Percentiles rank a stretch among this genome's conserved stretches.
These are phyloP conservation scores for Mucor saturninus DNA, from an alignment of 371 early-diverging fungal genomes.

Conservation along the genomic window DNA sequence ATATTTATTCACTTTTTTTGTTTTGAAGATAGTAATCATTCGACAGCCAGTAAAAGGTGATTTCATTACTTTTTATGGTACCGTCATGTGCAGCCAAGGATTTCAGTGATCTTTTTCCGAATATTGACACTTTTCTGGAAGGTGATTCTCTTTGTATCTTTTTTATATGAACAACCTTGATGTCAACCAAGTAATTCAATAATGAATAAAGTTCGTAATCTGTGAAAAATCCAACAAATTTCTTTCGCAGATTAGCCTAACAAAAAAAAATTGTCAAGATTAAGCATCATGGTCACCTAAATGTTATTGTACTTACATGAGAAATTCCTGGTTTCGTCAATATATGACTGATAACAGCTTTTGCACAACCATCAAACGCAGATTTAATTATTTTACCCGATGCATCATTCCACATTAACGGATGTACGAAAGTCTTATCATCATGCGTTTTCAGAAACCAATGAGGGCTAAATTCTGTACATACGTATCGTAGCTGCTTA, in stretches of 20 bases:
- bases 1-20: background rate
- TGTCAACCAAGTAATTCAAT: conserved; percentile 11
- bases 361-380: conserved; percentile 20
- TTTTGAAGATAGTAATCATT: background rate
- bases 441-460: conserved; percentile 7
- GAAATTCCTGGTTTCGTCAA: conserved; percentile 21
- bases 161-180: background rate
- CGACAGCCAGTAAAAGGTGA: conserved; percentile 21
- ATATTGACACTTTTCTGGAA: conserved; percentile 1
- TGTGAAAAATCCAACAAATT: conserved; percentile 11
- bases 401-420: conserved; percentile 26
- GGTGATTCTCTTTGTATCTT: conserved; percentile 2
- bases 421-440: background rate
- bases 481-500: conserved; percentile 14
- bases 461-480: conserved; percentile 1
- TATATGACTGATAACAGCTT: conserved; percentile 19
- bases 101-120: background rate
- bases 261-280: background rate
- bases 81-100: background rate
- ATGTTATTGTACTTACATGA: conserved; percentile 17
- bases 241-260: conserved; percentile 12
- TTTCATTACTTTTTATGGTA: conserved; percentile 1
- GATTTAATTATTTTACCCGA: conserved; percentile 13
- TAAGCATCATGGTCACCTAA: background rate
- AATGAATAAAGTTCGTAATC: conserved; percentile 20